phyloP scores from a whole-genome alignment of 1,139 yeast genomes.

The Candida anutae region DNA sequence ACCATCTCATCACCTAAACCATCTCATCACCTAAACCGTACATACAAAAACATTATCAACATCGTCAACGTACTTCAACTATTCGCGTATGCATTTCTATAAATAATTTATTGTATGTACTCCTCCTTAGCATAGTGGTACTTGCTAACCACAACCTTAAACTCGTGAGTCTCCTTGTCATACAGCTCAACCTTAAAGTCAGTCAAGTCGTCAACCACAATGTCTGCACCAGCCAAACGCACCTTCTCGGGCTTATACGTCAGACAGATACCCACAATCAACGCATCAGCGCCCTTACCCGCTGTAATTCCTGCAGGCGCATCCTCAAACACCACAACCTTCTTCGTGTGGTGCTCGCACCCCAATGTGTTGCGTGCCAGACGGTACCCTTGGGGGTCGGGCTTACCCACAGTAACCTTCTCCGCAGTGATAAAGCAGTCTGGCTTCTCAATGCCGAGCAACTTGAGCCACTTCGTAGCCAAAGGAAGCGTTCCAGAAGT shows the following conservation, averaged over 20 bases:
- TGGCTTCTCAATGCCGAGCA: constrained; percentile 57
- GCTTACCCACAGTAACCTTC: constrained; percentile 70
- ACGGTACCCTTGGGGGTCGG: constrained; percentile 77
- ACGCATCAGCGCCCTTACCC: constrained; percentile 80
- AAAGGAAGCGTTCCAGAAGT: constrained; percentile 74
- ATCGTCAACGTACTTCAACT: too few relatives aligned
- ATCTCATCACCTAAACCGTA: too few relatives aligned
- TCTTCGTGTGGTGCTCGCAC: constrained; percentile 34
- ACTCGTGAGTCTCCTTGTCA: constrained; percentile 39
- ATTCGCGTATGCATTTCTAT: too few relatives aligned
- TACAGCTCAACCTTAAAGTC: constrained; percentile 36
- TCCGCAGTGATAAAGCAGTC: constrained; percentile 75
- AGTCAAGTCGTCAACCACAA: constrained; percentile 66
- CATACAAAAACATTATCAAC: too few relatives aligned
- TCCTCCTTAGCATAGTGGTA: constrained; percentile 42
- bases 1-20: too few relatives aligned
- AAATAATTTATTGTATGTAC: constrained; percentile 19
- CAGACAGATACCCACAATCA: constrained; percentile 76
- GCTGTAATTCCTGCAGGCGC: constrained; percentile 86
- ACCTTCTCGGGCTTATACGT: constrained; percentile 66
- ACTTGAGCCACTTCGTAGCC: constrained; percentile 73
- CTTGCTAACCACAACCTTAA: constrained; percentile 36
- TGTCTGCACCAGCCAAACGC: constrained; percentile 70
- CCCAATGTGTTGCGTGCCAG: constrained; percentile 56
- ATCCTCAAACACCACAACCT: constrained; percentile 73